These are phyloP conservation scores for Clavispora carvajalis DNA, from an alignment of 805 yeast genomes.

Conservation along the genomic window DNA sequence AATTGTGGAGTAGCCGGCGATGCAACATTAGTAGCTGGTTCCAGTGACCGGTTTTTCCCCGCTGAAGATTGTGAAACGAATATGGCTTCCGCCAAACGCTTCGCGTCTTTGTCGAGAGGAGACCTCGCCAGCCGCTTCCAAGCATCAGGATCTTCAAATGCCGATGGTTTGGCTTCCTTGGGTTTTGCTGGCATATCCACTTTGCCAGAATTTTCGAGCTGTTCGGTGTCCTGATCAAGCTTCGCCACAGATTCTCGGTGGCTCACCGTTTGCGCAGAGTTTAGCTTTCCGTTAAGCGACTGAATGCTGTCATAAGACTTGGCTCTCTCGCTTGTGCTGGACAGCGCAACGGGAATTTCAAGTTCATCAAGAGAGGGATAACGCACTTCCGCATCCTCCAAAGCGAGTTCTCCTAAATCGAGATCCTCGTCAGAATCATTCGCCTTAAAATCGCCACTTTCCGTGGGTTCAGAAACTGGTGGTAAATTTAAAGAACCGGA, in stretches of 20 bases:
- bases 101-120: conserved; percentile 27
- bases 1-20: neutral
- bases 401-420: conserved; percentile 10
- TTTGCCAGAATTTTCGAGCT: neutral
- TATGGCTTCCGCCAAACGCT: conserved; percentile 37
- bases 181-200: neutral
- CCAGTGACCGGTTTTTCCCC: neutral
- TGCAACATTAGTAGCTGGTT: neutral
- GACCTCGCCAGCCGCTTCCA: conserved; percentile 26
- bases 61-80: conserved; percentile 20
- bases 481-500: too few species aligned
- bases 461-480: too few species aligned
- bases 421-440: conserved; percentile 11
- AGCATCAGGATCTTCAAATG: conserved; percentile 28
- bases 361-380: conserved; percentile 45
- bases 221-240: neutral
- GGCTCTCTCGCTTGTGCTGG: neutral
- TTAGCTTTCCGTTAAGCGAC: neutral
- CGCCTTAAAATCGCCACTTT: too few species aligned
- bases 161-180: neutral
- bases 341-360: conserved; percentile 2
- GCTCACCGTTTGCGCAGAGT: neutral
- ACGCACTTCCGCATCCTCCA: conserved; percentile 45
- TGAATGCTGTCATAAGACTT: neutral
- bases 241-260: too few species aligned